Base-by-base conservation (phyloP, 2,329 filamentous ascomycete species). In the Botrytis porri region DNA sequence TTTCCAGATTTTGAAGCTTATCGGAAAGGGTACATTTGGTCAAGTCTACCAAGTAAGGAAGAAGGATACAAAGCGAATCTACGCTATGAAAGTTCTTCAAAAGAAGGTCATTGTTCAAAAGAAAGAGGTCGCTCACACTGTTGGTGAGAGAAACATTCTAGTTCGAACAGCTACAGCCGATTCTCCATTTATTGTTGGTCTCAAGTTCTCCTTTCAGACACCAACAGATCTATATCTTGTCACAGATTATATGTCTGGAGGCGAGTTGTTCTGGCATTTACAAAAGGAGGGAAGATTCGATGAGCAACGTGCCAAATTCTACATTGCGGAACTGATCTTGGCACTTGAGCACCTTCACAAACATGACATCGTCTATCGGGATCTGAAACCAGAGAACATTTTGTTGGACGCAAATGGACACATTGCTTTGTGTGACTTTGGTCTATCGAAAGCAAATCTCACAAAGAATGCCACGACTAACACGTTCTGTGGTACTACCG, bases 31-130 rank as follows among this genome's bases (percentile, higher is more conserved):
- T 71, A 99, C 96, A 0, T 99, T 99, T 81, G 96, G 96, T 1
- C 96, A 99, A 82, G 96, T 99, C 3, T 99, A 98, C 81, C 96
- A 99, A 82, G 96, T 99, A 10, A 92, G 94, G 78, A 99, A 99
- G 88, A 96, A 93, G 85, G 96, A 99, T 81, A 98, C 95, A 0
- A 90, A 91, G 79, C 91, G 96, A 62, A 98, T 99, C 75, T 99
- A 99, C 80, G 96, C 96, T 75, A 99, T 99, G 96, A 99, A 99
- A 83, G 95, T 99, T 2, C 86, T 99, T 45, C 98, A 96, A 69
- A 99, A 99, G 87, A 99, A 99, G 86, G 96, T 99, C 70, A 99
- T 99, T 80, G 96, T 99, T 39, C 96, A 99, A 84, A 99, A 99
- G 88, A 99, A 99, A 84, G 96, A 99, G 82, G 94, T 99, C 67